Percentiles rank a stretch among this genome's conserved stretches.
Evolutionary conservation across 2,329 filamentous ascomycete species (phyloP).

Genomic region (Trichoderma harzianum): DNA sequence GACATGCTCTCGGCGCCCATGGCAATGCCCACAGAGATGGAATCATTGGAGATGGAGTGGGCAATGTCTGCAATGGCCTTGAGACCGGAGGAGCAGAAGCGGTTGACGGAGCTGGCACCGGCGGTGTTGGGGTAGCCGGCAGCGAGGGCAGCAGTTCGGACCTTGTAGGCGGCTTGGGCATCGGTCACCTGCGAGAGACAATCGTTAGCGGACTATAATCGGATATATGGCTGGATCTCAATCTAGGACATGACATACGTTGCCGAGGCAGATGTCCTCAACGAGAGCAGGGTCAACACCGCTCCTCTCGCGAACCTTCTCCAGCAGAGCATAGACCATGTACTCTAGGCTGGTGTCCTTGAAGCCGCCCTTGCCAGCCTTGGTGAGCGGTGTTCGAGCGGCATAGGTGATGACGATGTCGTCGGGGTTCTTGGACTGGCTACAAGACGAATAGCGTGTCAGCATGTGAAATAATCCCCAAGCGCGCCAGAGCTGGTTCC

Average conservation of each 20-base stretch:
- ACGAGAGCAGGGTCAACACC: conserved; percentile 76
- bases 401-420: conserved; percentile 96
- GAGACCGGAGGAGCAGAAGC: conserved; percentile 95
- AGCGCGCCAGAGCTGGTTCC: conserved; percentile 30
- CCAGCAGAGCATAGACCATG: conserved; percentile 76
- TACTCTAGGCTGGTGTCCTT: conserved; percentile 92
- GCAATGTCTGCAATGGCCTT: conserved; percentile 95
- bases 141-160: conserved; percentile 81
- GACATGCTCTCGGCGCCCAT: conserved; percentile 90
- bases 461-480: neutral
- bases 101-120: conserved; percentile 77
- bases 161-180: conserved; percentile 82
- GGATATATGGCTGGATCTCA: neutral
- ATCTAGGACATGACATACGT: conserved; percentile 52
- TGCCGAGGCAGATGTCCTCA: conserved; percentile 89
- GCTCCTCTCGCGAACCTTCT: conserved; percentile 68
- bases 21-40: conserved; percentile 84
- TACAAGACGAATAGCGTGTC: conserved; percentile 36
- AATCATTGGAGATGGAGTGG: conserved; percentile 73
- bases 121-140: conserved; percentile 93
- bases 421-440: conserved; percentile 88
- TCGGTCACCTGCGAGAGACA: conserved; percentile 64
- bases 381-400: conserved; percentile 81
- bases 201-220: neutral
- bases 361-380: conserved; percentile 87